These are phyloP conservation scores for Eucalyptus camaldulensis DNA, from an alignment of 345 rosid species.

Conservation along the genomic window DNA sequence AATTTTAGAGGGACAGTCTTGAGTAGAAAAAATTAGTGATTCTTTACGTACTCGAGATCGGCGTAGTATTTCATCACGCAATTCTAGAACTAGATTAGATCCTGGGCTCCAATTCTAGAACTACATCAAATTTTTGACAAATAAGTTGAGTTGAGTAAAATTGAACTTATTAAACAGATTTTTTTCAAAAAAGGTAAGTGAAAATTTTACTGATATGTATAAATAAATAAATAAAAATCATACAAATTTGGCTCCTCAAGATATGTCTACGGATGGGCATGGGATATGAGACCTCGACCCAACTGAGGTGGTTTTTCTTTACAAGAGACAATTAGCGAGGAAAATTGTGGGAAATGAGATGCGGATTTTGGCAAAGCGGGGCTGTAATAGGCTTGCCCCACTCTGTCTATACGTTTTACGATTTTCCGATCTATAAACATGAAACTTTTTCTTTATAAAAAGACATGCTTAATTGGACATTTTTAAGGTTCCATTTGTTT, in stretches of 20 bases:
- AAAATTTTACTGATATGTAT: not conserved
- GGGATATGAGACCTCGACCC: not conserved
- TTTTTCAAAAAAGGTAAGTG: not conserved
- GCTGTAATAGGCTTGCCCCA: not conserved
- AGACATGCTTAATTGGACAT: not conserved
- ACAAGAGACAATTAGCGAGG: not conserved
- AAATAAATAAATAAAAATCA: not conserved
- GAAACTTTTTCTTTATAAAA: not conserved
- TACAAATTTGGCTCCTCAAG: not conserved
- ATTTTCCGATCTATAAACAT: not conserved
- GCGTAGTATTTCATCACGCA: rapidly evolving
- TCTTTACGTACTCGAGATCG: rapidly evolving
- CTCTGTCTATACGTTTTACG: rapidly evolving
- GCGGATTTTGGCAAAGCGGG: not conserved
- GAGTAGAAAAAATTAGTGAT: not conserved
- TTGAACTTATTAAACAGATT: not conserved
- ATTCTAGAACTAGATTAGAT: not conserved
- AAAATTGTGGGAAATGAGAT: not conserved
- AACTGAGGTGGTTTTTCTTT: not conserved
- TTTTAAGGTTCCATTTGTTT: rapidly evolving
- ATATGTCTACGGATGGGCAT: not conserved
- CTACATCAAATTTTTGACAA: not conserved
- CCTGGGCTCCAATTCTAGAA: not conserved
- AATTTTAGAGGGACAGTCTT: not conserved
- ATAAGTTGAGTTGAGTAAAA: not conserved